phyloP scores from a whole-genome alignment of 306 rosid species.

The Nissolia schottii region DNA sequence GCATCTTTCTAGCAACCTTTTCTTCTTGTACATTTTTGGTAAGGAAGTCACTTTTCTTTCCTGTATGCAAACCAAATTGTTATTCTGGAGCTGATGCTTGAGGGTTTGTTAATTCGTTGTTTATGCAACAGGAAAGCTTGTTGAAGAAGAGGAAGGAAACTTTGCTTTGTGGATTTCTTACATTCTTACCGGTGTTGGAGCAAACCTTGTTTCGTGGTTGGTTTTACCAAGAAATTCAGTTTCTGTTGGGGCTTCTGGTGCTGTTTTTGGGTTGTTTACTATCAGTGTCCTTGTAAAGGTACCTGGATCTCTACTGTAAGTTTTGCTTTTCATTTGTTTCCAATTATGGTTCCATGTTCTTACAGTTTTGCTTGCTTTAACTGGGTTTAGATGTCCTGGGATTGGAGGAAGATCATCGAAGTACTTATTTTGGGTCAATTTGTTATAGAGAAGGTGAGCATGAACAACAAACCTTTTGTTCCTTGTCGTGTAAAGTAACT shows the following conservation, averaged over 20 bases:
- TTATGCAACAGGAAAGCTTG: constrained; percentile 68
- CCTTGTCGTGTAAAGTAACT: neutral
- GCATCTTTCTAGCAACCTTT: constrained; percentile 97
- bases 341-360: constrained; percentile 2
- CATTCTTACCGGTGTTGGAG: constrained; percentile 88
- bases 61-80: constrained; percentile 1
- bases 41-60: constrained; percentile 35
- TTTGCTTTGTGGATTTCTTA: constrained; percentile 89
- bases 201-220: constrained; percentile 92
- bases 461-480: neutral
- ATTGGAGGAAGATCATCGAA: constrained; percentile 98
- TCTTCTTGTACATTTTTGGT: constrained; percentile 95
- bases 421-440: constrained; percentile 96
- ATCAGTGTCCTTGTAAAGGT: constrained; percentile 95
- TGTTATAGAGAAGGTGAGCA: constrained; percentile 78
- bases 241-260: constrained; percentile 98
- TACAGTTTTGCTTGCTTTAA: neutral
- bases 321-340: neutral
- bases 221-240: constrained; percentile 86
- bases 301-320: constrained; percentile 6
- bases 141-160: constrained; percentile 98
- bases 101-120: neutral
- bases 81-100: constrained; percentile 3
- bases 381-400: constrained; percentile 82
- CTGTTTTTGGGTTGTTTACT: constrained; percentile 88